Base-by-base conservation (phyloP, 495 filamentous ascomycete genomes). In the Hypoxylon rickii region DNA sequence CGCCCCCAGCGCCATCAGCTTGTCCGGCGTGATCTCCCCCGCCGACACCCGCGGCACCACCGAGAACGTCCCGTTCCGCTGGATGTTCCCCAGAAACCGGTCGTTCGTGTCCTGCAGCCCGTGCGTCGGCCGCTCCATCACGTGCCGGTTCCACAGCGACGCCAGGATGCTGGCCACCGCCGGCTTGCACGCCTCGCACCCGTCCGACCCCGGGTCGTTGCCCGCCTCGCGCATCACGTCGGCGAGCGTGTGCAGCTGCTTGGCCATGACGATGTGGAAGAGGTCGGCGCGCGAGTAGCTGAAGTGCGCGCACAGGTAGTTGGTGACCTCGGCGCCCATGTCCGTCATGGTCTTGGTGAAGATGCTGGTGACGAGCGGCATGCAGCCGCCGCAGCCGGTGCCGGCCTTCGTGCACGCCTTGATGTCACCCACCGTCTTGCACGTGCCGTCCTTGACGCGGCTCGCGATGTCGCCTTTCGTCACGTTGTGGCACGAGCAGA, bases 401-500 rank as follows among this genome's bases (percentile, higher is more conserved):
- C 93, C 93, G 48, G 92, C 93, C 64, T 96, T 96, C 26, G 93
- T 97, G 74, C 90, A 96, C 2, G 89, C 85, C 72, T 97, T 96
- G 64, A 96, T 83, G 45, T 96, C 88, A 21, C 85, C 89, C 24
- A 96, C 82, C 3, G 86, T 87, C 70, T 89, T 96, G 76, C 92
- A 96, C 24, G 81, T 85, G 24, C 90, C 92, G 44, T 87, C 84
- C 64, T 92, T 95, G 68, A 95, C 83, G 10, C 74, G 79, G 7
- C 80, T 80, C 17, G 86, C 82, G 7, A 96, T 79, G 63, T 94
- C 90, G 29, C 86, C 89, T 68, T 97, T 97, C 12, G 86, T 87
- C 22, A 97, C 93, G 70, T 97, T 97, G 74, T 97, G 93, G 69
- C 93, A 97, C 2, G 90, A 92, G 73, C 93, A 97, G 38, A 97